phyloP scores from a whole-genome alignment of 768 basidiomycete species.

The Psilocybe subaeruginosa region DNA sequence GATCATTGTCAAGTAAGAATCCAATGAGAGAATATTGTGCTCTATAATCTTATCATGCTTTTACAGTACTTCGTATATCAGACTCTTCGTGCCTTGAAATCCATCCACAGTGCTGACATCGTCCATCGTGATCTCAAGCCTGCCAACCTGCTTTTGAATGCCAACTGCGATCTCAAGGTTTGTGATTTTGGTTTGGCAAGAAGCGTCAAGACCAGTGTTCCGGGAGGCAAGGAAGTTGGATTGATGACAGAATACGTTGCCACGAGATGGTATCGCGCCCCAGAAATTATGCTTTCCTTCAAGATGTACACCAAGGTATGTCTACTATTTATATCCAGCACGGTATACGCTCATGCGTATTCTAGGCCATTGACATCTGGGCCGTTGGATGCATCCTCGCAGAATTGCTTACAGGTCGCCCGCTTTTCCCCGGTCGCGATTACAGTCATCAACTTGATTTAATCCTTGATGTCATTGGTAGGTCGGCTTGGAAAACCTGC shows the following conservation, averaged over 20 bases:
- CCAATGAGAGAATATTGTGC: slow-evolving; percentile 40
- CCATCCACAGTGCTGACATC: slow-evolving; percentile 86
- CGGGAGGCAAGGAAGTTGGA: slow-evolving; percentile 63
- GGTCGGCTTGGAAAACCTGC: slow-evolving; percentile 7
- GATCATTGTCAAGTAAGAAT: slow-evolving; percentile 78
- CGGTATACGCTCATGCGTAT: slow-evolving; percentile 6
- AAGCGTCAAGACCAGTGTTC: slow-evolving; percentile 57
- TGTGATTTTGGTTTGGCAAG: slow-evolving; percentile 89
- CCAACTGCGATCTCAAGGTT: slow-evolving; percentile 88
- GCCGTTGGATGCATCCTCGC: slow-evolving; percentile 78
- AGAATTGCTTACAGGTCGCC: slow-evolving; percentile 79
- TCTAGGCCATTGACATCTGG: slow-evolving; percentile 70
- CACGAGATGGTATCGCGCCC: slow-evolving; percentile 91
- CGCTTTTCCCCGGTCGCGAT: slow-evolving; percentile 87
- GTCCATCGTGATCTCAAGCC: slow-evolving; percentile 83
- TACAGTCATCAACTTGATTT: slow-evolving; percentile 88
- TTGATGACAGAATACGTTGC: slow-evolving; percentile 88
- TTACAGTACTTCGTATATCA: slow-evolving; percentile 80
- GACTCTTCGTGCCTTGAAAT: slow-evolving; percentile 85
- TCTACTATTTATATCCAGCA: slow-evolving; percentile 6
- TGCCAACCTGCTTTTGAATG: slow-evolving; percentile 86
- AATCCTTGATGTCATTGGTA: slow-evolving; percentile 86
- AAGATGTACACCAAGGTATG: slow-evolving; percentile 81
- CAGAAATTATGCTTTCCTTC: slow-evolving; percentile 95
- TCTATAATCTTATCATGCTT: slow-evolving; percentile 11